Evolutionary conservation across 2,329 filamentous ascomycete species (phyloP), one percentile per base, ranked within the genome.

Genomic region (Bipolaris sorokiniana): DNA sequence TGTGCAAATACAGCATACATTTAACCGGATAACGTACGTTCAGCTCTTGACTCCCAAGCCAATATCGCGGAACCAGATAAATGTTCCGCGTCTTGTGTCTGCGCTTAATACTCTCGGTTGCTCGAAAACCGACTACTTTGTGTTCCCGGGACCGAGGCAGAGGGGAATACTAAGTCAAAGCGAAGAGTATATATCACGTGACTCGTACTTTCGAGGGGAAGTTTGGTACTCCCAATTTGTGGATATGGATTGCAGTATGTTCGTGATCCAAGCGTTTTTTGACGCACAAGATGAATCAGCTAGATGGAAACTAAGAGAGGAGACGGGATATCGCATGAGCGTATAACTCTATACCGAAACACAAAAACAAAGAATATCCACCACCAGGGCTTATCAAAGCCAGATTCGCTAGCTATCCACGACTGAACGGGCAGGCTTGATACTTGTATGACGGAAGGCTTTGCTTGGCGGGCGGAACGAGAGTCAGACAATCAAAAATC

Each of bases 21-120:
- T 72, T 72, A 70, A 61, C 69, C 69, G 68, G 66, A 71, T 72
- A 70, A 65, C 60, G 49, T 56, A 54, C 40, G 48, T 55, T 53
- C 42, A 52, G 42, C 44, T 40, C 41, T 23, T 45, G 23, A 48
- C 23, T 20, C 22, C 44, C 10, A 15, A 31, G 34, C 38, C 20
- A 22, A 41, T n/a, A 36, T 28, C 13, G 33, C 20, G 28, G 26
- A 41, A 37, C 22, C 7, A 46, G 37, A 31, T 13, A 20, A 3
- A 9, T 36, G 22, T 31, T 16, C 34, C 47, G 4, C 40, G 13
- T 9, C 1, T 23, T 22, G 16, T 54, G 18, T 47, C 10, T 48
- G 15, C 22, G 23, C 36, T 16, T 10, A 5, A 51, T 3, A 13
- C 15, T 18, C 28, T 28, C 28, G 16, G 40, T 10, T 40, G 20